Evolutionary conservation across 495 filamentous ascomycete species (phyloP).

Genomic region (Echria macrotheca): DNA sequence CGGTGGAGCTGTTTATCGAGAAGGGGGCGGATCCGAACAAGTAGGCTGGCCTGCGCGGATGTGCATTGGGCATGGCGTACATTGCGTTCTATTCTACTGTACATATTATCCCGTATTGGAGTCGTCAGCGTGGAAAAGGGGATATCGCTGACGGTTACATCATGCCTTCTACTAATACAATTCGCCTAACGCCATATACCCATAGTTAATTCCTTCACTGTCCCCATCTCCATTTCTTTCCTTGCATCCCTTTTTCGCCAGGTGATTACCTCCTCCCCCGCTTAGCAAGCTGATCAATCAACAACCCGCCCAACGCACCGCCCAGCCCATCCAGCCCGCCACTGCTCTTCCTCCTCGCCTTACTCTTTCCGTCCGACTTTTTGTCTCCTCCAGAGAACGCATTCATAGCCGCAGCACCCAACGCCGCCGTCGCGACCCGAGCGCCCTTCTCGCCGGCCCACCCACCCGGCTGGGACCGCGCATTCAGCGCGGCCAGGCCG

Average conservation of each 20-base stretch:
- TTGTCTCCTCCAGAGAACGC: no score
- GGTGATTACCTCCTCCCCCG: not conserved
- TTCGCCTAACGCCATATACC: no score
- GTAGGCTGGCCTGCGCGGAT: no score
- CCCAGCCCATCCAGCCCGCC: slow-evolving; percentile 11
- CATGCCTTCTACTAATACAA: no score
- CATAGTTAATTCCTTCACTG: not conserved
- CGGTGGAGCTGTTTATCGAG: slow-evolving; percentile 23
- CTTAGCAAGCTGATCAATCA: slow-evolving; percentile 15
- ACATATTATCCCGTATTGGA: no score
- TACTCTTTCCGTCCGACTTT: no score
- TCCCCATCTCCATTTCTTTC: not conserved
- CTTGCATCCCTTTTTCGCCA: not conserved
- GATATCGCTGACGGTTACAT: no score
- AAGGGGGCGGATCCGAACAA: slow-evolving; percentile 24
- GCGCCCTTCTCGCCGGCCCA: slow-evolving; percentile 38
- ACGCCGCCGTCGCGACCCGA: slow-evolving; percentile 36
- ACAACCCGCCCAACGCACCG: slow-evolving; percentile 15
- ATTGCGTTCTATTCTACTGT: no score
- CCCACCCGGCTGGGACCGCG: slow-evolving; percentile 33
- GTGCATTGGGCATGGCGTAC: no score
- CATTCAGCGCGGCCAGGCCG: slow-evolving; percentile 31
- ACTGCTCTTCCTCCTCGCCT: slow-evolving; percentile 4
- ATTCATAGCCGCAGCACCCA: slow-evolving; percentile 37
- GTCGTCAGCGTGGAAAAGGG: no score